phyloP scores from a whole-genome alignment of 768 basidiomycete species.

The Tricholoma matsutake region DNA sequence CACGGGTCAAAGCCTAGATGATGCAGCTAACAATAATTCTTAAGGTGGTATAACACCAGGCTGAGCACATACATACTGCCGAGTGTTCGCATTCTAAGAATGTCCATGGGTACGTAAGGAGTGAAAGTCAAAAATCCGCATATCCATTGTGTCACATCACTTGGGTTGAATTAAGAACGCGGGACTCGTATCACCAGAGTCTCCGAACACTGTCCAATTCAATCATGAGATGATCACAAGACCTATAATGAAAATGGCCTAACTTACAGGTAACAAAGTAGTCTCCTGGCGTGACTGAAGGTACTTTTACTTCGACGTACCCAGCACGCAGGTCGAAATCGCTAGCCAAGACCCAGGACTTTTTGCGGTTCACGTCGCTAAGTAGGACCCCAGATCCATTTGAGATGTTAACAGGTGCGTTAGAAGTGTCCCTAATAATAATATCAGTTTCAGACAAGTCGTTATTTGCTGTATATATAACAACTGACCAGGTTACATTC shows the following conservation, averaged over 20 bases:
- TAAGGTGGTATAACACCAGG: too few species aligned
- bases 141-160: not conserved
- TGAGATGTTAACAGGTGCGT: conserved; percentile 39
- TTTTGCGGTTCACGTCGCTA: not conserved
- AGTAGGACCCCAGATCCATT: conserved; percentile 34
- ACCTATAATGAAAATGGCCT: not conserved
- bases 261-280: conserved; percentile 44
- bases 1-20: too few species aligned
- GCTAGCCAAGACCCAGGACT: conserved; percentile 22
- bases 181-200: conserved; percentile 44
- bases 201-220: conserved; percentile 40
- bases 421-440: conserved; percentile 38
- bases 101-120: not conserved
- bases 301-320: conserved; percentile 33
- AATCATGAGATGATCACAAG: not conserved
- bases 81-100: not conserved
- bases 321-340: conserved; percentile 37
- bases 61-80: too few species aligned
- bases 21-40: too few species aligned
- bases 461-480: not conserved
- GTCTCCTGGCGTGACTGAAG: conserved; percentile 29
- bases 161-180: conserved; percentile 30
- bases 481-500: conserved; percentile 28
- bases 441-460: not conserved
- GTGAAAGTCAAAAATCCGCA: not conserved